A percentile compares a stretch with the other conserved stretches of the same genome.
phyloP scores from a whole-genome alignment of 768 basidiomycete genomes.

The Pleurotus tuoliensis region DNA sequence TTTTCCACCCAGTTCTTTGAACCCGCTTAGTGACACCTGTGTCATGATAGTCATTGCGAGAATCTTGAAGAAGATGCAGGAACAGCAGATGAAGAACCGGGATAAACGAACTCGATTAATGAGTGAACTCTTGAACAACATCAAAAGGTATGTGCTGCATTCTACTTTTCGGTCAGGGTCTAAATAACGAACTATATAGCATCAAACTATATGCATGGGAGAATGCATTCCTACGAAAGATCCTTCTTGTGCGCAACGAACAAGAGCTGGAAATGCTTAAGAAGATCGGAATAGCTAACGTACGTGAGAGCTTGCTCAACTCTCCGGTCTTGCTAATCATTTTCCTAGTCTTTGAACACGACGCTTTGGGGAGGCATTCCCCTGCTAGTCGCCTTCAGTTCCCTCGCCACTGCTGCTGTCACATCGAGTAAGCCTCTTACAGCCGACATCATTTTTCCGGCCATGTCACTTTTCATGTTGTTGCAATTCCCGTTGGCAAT shows the following conservation, averaged over 20 bases:
- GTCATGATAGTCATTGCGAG: slow-evolving; percentile 51
- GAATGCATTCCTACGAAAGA: slow-evolving; percentile 76
- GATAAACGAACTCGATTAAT: slow-evolving; percentile 82
- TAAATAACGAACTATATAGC: slow-evolving; percentile 30
- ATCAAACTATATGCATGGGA: slow-evolving; percentile 97
- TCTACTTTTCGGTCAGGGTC: not conserved
- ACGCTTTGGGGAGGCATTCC: slow-evolving; percentile 55
- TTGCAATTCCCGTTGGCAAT: slow-evolving; percentile 83
- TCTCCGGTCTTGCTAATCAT: slow-evolving; percentile 18
- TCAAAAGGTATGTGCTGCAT: slow-evolving; percentile 55
- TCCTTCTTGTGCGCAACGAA: slow-evolving; percentile 79
- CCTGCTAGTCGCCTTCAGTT: slow-evolving; percentile 75
- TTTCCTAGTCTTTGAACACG: slow-evolving; percentile 37
- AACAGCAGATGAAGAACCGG: slow-evolving; percentile 90
- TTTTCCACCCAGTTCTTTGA: not conserved
- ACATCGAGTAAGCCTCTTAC: slow-evolving; percentile 70
- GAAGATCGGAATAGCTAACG: slow-evolving; percentile 76
- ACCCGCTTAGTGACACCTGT: not conserved
- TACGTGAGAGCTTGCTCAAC: slow-evolving; percentile 34
- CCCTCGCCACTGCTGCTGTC: slow-evolving; percentile 69
- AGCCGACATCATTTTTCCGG: slow-evolving; percentile 92
- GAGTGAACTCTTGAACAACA: slow-evolving; percentile 92
- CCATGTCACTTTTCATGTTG: slow-evolving; percentile 86
- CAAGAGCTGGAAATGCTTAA: slow-evolving; percentile 77
- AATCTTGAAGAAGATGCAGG: slow-evolving; percentile 71